Evolutionary conservation across 225 moss, liverwort and hornwort genomes (phyloP).

Genomic region (Rhytidiadelphus loreus): DNA sequence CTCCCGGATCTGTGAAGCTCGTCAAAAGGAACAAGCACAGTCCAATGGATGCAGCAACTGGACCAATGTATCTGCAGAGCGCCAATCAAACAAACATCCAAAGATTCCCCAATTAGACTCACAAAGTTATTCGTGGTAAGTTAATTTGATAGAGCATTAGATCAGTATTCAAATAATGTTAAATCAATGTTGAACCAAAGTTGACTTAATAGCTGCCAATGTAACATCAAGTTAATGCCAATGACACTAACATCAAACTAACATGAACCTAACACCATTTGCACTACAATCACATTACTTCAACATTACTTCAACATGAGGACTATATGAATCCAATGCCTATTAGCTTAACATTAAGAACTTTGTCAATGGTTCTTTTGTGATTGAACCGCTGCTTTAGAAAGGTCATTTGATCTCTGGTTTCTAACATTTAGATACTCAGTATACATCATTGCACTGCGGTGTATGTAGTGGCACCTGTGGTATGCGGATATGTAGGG

Average conservation of each 20-base stretch:
- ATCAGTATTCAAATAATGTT: neutral
- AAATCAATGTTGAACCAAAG: neutral
- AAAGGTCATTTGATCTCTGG: neutral
- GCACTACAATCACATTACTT: neutral
- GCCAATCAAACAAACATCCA: neutral
- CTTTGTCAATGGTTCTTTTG: neutral
- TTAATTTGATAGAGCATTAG: neutral
- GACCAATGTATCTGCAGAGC: slow-evolving; percentile 63
- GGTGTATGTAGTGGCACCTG: slow-evolving; percentile 29
- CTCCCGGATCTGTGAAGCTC: slow-evolving; percentile 82
- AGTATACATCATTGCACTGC: neutral
- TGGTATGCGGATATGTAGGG: slow-evolving; percentile 61
- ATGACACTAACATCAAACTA: neutral
- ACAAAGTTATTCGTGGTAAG: neutral
- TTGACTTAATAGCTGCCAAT: neutral
- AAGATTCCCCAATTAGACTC: neutral
- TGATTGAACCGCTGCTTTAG: neutral
- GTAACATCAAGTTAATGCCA: neutral
- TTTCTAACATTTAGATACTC: neutral
- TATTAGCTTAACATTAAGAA: neutral
- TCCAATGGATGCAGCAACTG: slow-evolving; percentile 47
- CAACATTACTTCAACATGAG: neutral
- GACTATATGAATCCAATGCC: neutral
- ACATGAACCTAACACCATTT: neutral
- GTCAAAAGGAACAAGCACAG: slow-evolving; percentile 71